Conservation (phyloP, 176 grass and related monocot species). For the Ensete ventricosum region DNA sequence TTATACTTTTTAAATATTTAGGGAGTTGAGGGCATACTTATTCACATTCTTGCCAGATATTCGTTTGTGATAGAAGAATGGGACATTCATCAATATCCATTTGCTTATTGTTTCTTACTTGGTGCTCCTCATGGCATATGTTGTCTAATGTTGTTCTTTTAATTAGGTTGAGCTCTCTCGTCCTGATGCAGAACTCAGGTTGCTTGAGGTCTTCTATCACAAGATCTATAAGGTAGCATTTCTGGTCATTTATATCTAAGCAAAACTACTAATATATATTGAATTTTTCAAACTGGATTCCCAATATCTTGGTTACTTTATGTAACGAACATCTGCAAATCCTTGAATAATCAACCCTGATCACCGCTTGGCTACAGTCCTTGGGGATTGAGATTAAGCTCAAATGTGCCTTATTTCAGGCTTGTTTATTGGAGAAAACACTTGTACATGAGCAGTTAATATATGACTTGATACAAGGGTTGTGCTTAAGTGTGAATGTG, state of each 20-base stretch:
- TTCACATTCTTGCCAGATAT: no score
- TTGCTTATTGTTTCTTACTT: background rate
- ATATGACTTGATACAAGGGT: background rate
- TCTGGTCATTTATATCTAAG: background rate
- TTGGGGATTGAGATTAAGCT: no score
- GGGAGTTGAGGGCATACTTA: no score
- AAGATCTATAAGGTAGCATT: conserved; percentile 63
- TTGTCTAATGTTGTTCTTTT: conserved; percentile 2
- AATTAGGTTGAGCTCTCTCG: conserved; percentile 44
- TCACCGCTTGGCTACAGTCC: no score
- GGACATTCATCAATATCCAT: no score
- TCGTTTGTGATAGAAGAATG: no score
- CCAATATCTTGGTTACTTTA: no score
- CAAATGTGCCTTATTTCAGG: no score
- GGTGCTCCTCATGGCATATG: background rate
- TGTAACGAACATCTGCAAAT: no score
- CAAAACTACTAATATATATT: background rate
- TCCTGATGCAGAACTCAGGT: conserved; percentile 45
- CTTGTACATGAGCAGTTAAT: no score
- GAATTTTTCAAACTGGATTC: background rate
- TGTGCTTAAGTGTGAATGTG: background rate
- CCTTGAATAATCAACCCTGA: no score
- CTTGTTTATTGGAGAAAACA: no score
- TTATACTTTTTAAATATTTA: background rate
- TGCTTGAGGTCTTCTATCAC: conserved; percentile 41